These are phyloP conservation scores for Pichia nanzhaoensis DNA, from an alignment of 805 yeast species.

Conservation along the genomic window DNA sequence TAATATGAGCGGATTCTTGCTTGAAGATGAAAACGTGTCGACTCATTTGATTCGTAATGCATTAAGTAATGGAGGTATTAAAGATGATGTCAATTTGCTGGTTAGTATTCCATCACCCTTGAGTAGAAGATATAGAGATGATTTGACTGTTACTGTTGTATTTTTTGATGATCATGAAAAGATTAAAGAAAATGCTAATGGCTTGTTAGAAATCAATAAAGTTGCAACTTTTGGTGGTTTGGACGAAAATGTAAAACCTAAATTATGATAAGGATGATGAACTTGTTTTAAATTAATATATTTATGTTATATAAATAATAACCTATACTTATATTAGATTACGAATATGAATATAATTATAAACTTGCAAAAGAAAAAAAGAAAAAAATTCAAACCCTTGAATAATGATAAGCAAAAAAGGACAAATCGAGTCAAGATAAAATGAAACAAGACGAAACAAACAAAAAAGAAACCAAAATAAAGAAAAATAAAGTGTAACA, in stretches of 20 bases:
- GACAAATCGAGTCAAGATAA: not conserved
- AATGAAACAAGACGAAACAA: not conserved
- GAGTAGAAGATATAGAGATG: constrained; percentile 90
- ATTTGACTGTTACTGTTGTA: constrained; percentile 90
- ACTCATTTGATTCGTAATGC: constrained; percentile 95
- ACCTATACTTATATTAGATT: too few species aligned
- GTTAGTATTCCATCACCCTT: constrained; percentile 88
- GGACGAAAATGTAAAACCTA: constrained; percentile 37
- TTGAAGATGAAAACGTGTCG: constrained; percentile 83
- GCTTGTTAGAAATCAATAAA: constrained; percentile 48
- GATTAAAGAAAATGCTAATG: constrained; percentile 35
- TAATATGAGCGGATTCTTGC: constrained; percentile 37
- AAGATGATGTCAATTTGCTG: constrained; percentile 81
- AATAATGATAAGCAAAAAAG: not conserved
- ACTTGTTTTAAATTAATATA: too few species aligned
- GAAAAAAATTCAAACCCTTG: not conserved
- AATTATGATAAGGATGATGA: constrained; percentile 27
- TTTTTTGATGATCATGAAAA: constrained; percentile 66
- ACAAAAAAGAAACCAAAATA: not conserved
- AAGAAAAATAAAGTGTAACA: not conserved
- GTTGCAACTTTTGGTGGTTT: constrained; percentile 55
- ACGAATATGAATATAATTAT: too few species aligned
- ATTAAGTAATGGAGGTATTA: constrained; percentile 74
- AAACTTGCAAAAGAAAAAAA: not conserved
- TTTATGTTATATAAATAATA: too few species aligned